A percentile compares a stretch with the other conserved stretches of the same genome.
phyloP scores from a whole-genome alignment of 2,329 filamentous ascomycete genomes.

The Didymella glomerata region DNA sequence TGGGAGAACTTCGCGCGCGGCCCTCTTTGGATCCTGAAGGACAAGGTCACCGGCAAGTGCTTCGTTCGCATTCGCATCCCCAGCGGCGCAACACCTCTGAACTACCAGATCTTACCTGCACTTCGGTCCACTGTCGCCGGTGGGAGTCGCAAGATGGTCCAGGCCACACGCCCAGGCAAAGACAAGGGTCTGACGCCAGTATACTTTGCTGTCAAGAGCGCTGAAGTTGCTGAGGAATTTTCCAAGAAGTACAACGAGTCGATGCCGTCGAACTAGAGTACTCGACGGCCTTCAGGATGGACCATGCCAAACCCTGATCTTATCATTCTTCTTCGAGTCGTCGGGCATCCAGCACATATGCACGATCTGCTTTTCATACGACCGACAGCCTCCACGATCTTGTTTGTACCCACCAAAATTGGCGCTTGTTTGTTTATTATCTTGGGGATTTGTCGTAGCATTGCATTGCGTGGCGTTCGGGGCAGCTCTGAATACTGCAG shows the following conservation, averaged over 20 bases:
- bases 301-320: background rate
- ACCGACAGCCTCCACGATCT: background rate
- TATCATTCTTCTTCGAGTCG: background rate
- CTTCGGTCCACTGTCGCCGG: slow-evolving; percentile 36
- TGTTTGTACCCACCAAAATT: slow-evolving; percentile 15
- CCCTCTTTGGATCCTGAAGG: slow-evolving; percentile 48
- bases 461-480: slow-evolving; percentile 32
- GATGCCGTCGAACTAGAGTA: slow-evolving; percentile 29
- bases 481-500: slow-evolving; percentile 12
- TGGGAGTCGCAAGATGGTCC: slow-evolving; percentile 42
- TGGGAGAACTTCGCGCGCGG: slow-evolving; percentile 47
- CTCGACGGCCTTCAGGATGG: background rate
- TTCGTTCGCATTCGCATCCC: slow-evolving; percentile 46
- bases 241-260: slow-evolving; percentile 41
- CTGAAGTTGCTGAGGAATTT: slow-evolving; percentile 44
- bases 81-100: slow-evolving; percentile 44
- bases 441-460: slow-evolving; percentile 20
- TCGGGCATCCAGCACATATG: background rate
- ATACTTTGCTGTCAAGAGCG: slow-evolving; percentile 40
- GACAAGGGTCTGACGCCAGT: slow-evolving; percentile 36
- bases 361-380: slow-evolving; percentile 2
- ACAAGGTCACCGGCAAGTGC: slow-evolving; percentile 45
- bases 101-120: slow-evolving; percentile 43
- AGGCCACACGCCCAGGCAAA: slow-evolving; percentile 33
- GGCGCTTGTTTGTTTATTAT: slow-evolving; percentile 17